A percentile compares a stretch with the other conserved stretches of the same genome.
Conservation (phyloP, 192 early-diverging fungal species). For the Lunasporangiospora selenospora region DNA sequence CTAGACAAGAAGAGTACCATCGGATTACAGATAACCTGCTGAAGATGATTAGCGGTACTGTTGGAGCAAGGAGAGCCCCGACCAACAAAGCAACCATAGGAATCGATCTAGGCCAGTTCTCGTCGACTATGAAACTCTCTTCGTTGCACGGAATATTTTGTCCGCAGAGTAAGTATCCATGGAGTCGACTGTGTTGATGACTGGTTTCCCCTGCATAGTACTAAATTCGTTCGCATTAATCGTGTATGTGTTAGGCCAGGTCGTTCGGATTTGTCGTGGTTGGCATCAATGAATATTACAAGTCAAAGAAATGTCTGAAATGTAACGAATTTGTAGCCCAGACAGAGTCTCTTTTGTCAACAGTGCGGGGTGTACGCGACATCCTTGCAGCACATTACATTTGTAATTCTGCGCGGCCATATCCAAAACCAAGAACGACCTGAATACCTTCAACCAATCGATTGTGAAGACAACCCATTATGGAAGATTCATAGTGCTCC, state of each 20-base stretch:
- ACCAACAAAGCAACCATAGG: neutral
- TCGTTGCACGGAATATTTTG: neutral
- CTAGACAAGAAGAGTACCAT: constrained; percentile 1
- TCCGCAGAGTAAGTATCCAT: neutral
- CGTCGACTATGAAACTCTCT: neutral
- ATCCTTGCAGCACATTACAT: too few species aligned
- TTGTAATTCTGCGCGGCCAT: too few species aligned
- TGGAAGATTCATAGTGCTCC: too few species aligned
- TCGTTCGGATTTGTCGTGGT: neutral
- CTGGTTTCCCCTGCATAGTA: too few species aligned
- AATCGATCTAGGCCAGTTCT: neutral
- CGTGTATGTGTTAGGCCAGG: too few species aligned
- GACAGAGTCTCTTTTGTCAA: neutral
- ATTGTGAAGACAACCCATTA: too few species aligned
- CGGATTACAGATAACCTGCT: neutral
- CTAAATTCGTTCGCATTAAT: neutral
- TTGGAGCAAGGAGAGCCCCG: neutral
- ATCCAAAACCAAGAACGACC: constrained; percentile 1
- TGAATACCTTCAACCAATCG: too few species aligned
- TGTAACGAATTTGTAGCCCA: neutral
- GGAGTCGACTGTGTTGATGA: neutral
- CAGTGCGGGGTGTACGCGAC: neutral
- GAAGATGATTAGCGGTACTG: neutral
- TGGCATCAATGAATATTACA: neutral
- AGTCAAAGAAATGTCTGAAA: constrained; percentile 1